A percentile compares a stretch with the other conserved stretches of the same genome.
Evolutionary conservation across 192 early-diverging fungal genomes (phyloP).

Genomic region (Gigaspora rosea): DNA sequence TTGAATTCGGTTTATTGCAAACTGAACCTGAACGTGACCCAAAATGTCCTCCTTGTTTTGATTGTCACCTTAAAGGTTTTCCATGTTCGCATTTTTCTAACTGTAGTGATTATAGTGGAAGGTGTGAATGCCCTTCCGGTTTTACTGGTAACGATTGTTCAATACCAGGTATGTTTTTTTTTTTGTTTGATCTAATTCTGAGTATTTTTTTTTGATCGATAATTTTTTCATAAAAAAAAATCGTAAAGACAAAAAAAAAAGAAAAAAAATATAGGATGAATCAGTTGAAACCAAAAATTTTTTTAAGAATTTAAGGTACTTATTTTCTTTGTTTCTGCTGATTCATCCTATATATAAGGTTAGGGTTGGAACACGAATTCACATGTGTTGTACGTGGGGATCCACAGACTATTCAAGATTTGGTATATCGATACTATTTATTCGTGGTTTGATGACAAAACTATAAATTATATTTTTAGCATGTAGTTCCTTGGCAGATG

Average conservation of each 20-base stretch:
- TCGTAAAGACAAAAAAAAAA: no score
- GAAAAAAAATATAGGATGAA: no score
- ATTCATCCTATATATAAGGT: no score
- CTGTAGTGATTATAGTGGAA: constrained; percentile 70
- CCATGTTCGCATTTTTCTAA: constrained; percentile 68
- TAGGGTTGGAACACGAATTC: no score
- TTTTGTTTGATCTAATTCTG: background rate
- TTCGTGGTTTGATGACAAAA: background rate
- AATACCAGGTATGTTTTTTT: constrained; percentile 55
- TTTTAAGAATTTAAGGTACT: no score
- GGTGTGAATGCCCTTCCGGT: constrained; percentile 71
- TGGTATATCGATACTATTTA: background rate
- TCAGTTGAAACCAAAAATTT: no score
- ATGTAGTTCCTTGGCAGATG: constrained; percentile 70
- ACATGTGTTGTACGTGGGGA: no score
- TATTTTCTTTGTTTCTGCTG: no score
- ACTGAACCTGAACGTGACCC: background rate
- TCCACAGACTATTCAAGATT: background rate
- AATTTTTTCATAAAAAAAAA: background rate
- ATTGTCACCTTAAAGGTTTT: constrained; percentile 71
- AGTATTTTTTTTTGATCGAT: background rate
- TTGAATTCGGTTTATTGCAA: background rate
- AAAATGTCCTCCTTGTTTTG: constrained; percentile 77
- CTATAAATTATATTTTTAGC: constrained; percentile 47
- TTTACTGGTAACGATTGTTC: constrained; percentile 78